Conservation (phyloP, 148 eudicot species). For the Vaccinium darrowii region DNA sequence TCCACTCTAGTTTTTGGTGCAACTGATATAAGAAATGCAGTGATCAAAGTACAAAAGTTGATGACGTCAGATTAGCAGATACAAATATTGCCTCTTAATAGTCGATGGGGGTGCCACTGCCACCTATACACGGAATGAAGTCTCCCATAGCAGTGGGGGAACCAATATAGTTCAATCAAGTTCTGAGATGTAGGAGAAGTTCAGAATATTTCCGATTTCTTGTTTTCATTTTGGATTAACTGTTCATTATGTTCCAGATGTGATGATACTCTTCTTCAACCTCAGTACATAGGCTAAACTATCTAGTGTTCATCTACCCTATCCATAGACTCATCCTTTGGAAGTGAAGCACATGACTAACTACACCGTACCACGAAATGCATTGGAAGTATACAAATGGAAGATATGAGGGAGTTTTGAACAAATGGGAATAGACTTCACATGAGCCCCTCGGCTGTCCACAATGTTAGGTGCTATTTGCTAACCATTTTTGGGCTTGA, state of each 20-base stretch:
- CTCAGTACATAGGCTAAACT: background rate
- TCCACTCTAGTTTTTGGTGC: too few relatives aligned
- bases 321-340: background rate
- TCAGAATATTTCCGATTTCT: background rate
- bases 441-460: background rate
- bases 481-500: background rate
- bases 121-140: background rate
- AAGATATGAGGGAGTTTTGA: background rate
- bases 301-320: background rate
- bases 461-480: background rate
- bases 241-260: background rate
- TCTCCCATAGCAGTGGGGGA: background rate
- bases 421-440: background rate
- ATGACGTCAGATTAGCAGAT: background rate
- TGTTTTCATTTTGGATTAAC: background rate
- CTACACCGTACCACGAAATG: background rate
- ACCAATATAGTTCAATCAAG: background rate
- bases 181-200: background rate
- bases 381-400: background rate
- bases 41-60: background rate
- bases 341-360: background rate
- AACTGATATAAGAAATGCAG: too few relatives aligned
- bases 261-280: background rate
- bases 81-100: background rate
- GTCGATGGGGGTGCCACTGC: background rate